Percentiles rank a stretch among this genome's conserved stretches.
phyloP scores from a whole-genome alignment of 805 yeast genomes.

The Ogataea neopini region DNA sequence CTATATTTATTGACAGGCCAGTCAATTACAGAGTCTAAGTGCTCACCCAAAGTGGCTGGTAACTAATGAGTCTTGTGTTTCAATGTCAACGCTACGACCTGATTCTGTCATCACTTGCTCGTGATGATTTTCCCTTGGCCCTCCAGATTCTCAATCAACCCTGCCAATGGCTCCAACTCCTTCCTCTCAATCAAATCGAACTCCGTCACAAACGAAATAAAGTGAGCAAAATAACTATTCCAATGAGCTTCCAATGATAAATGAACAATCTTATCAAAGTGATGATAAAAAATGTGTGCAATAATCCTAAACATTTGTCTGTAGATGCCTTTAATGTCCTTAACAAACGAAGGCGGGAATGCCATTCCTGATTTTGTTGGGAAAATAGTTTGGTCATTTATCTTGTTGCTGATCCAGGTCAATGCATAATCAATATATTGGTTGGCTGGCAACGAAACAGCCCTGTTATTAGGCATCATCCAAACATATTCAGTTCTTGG shows the following conservation, averaged over 20 bases:
- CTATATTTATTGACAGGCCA: too few relatives aligned
- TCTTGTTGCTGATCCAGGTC: constrained; percentile 84
- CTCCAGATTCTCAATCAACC: constrained; percentile 78
- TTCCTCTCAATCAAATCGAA: constrained; percentile 75
- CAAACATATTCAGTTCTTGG: constrained; percentile 88
- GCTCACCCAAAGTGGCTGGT: too few relatives aligned
- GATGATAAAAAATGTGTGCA: constrained; percentile 93
- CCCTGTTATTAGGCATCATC: constrained; percentile 71
- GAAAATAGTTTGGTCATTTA: constrained; percentile 85
- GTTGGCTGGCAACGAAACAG: constrained; percentile 84
- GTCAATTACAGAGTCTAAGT: too few relatives aligned
- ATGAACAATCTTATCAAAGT: constrained; percentile 91
- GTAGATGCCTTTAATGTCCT: constrained; percentile 83
- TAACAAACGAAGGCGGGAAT: constrained; percentile 81
- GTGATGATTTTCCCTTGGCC: constrained; percentile 74
- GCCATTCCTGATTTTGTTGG: constrained; percentile 91
- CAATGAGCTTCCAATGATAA: constrained; percentile 93
- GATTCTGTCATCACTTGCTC: not conserved
- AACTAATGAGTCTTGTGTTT: not conserved
- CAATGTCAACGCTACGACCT: not conserved
- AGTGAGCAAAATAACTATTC: constrained; percentile 97
- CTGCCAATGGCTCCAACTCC: constrained; percentile 77
- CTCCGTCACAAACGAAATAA: constrained; percentile 81
- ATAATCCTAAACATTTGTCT: constrained; percentile 93
- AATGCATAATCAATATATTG: constrained; percentile 91